These are phyloP conservation scores for Dysphania ambrosioides DNA, from an alignment of 148 eudicot species.

Conservation along the genomic window DNA sequence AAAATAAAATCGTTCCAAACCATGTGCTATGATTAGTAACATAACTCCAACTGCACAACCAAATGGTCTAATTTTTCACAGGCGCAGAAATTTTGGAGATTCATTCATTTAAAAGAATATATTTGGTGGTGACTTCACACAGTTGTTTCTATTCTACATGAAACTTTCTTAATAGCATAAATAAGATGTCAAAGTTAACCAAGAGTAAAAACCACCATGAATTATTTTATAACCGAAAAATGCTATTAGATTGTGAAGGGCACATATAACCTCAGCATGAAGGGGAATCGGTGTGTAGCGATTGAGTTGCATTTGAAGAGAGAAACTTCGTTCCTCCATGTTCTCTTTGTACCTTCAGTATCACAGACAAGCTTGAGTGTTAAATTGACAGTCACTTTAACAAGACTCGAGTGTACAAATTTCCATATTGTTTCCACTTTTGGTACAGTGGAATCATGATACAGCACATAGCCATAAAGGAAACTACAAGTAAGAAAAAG, in stretches of 20 bases:
- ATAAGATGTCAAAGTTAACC: constrained; percentile 1
- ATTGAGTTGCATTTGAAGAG: constrained; percentile 63
- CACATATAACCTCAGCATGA: constrained; percentile 55
- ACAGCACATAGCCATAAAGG: background rate
- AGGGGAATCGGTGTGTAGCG: constrained; percentile 78
- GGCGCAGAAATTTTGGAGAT: background rate
- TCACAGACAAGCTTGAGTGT: constrained; percentile 11
- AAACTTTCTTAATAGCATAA: background rate
- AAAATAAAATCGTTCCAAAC: background rate
- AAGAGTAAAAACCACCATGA: background rate
- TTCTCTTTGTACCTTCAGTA: constrained; percentile 60
- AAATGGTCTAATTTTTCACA: background rate
- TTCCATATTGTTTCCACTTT: background rate
- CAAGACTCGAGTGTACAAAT: background rate
- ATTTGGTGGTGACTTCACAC: constrained; percentile 3
- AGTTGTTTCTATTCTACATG: background rate
- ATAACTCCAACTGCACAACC: background rate
- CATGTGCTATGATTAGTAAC: background rate
- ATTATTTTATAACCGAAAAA: constrained; percentile 2
- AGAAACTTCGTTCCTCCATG: constrained; percentile 52
- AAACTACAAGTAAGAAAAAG: background rate
- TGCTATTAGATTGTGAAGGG: constrained; percentile 14
- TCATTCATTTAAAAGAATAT: background rate
- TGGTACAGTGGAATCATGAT: background rate
- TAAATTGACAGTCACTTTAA: constrained; percentile 10